These are phyloP conservation scores for Favolaschia claudopus DNA, from an alignment of 768 basidiomycete genomes.

Conservation along the genomic window DNA sequence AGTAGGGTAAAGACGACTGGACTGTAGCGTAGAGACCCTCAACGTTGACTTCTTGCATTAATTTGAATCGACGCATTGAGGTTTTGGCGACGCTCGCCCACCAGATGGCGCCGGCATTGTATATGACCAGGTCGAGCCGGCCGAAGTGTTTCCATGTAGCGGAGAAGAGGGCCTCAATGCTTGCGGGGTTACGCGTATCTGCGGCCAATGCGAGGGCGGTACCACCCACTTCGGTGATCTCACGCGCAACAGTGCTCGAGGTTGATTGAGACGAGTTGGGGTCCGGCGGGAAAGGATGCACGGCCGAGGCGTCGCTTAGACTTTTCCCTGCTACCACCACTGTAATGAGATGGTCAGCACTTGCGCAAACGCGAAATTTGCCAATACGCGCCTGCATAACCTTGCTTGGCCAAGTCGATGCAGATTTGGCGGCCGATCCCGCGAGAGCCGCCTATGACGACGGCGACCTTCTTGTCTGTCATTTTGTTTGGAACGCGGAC, in stretches of 20 bases:
- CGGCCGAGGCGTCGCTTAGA: slow-evolving; percentile 15
- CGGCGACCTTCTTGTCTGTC: slow-evolving; percentile 25
- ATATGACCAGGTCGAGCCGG: slow-evolving; percentile 24
- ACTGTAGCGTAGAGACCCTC: slow-evolving; percentile 26
- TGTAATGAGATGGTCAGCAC: background rate
- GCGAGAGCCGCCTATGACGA: slow-evolving; percentile 27
- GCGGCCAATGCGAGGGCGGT: slow-evolving; percentile 17
- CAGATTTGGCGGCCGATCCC: slow-evolving; percentile 25
- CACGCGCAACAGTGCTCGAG: slow-evolving; percentile 24
- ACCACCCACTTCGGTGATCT: slow-evolving; percentile 26
- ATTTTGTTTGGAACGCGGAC: background rate
- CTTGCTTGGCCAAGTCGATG: slow-evolving; percentile 23
- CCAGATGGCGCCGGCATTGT: slow-evolving; percentile 31
- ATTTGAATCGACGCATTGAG: slow-evolving; percentile 24
- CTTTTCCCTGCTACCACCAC: slow-evolving; percentile 30
- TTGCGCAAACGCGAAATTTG: background rate
- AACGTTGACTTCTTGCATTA: slow-evolving; percentile 27
- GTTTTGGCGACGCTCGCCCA: slow-evolving; percentile 25
- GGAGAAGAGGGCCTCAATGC: slow-evolving; percentile 1
- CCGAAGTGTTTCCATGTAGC: slow-evolving; percentile 1
- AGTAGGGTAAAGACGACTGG: slow-evolving; percentile 24
- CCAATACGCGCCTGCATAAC: slow-evolving; percentile 21
- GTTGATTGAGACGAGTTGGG: slow-evolving; percentile 23
- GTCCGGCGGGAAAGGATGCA: slow-evolving; percentile 25
- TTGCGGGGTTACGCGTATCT: slow-evolving; percentile 16